Base-by-base conservation (phyloP, 129 eudicot species). In the Chrysanthemum makinoi region DNA sequence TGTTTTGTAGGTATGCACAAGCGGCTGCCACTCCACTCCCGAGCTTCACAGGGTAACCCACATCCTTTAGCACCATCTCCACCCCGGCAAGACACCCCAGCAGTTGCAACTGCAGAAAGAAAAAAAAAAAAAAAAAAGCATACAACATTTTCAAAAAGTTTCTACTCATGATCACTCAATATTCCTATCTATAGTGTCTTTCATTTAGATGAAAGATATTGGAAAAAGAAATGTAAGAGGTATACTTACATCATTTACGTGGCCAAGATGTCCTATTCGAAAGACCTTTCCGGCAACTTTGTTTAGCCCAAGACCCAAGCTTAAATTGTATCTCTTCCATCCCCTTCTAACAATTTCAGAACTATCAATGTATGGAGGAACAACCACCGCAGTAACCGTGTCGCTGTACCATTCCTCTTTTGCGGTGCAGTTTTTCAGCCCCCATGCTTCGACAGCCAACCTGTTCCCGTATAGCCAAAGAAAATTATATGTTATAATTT, bases 21-120 rank as follows among this genome's bases (percentile, higher is more conserved):
- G 99, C 99, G 67, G 99, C 99, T 11, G 89, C 99, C 28, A 94
- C 94, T 48, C 99, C 99, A 55, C 97, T 90, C 65, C 99, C 99
- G 3, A 94, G 83, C 86, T 87, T 79, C 58, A 94, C 96, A 5
- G 97, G 95, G 82, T 94, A 94, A 7, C 99, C 99, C 3, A 94
- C 96, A 68, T 94, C 99, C 82, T 90, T 94, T 14, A 94, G 94
- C 71, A 94, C 86, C 99, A 94, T 94, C 76, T 94, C 99, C 73
- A 94, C 99, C 13, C 99, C 99, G 35, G 97, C 99, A 66, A 94
- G 94, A 78, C 97, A 90, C 2, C 99, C 99, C 70, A 94, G 73
- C 54, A 94, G 80, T 94, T 94, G 99, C 94, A 94, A 73, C 99
- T 94, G 81, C 83, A 79, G 19, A 15, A 17, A 78, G 10, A 11